These are phyloP conservation scores for Chondrus crispus DNA, from an alignment of 23 red algal genomes.

Conservation along the genomic window DNA sequence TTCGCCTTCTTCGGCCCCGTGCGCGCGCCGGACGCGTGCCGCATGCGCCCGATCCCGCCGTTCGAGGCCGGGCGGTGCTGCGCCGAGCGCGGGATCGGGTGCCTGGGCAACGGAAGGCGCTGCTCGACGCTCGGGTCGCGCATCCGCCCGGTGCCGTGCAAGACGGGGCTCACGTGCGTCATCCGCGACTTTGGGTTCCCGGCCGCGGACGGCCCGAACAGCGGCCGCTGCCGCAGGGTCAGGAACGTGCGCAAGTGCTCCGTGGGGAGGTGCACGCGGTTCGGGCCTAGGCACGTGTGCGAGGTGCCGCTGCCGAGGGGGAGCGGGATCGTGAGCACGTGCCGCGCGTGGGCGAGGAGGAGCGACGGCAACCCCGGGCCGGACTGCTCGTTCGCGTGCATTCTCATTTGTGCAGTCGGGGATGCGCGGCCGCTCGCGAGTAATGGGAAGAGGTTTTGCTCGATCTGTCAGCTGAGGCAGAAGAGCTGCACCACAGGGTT, in stretches of 20 bases:
- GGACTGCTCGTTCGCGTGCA: not conserved
- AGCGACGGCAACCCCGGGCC: not conserved
- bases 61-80: not conserved
- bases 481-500: not conserved
- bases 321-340: not conserved
- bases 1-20: not conserved
- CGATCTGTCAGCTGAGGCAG: not conserved
- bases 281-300: not conserved
- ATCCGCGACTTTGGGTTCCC: constrained; percentile 24
- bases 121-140: constrained; percentile 39
- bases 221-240: not conserved
- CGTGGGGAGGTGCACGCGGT: not conserved
- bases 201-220: constrained; percentile 17
- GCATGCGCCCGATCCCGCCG: not conserved
- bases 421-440: not conserved
- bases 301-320: not conserved
- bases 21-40: not conserved
- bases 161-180: not conserved
- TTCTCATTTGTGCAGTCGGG: not conserved
- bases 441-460: constrained; percentile 29
- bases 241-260: not conserved
- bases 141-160: constrained; percentile 33
- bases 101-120: not conserved
- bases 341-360: constrained; percentile 11
- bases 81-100: constrained; percentile 25